phyloP scores from a whole-genome alignment of 2,329 filamentous ascomycete species.

The Scedosporium boydii region DNA sequence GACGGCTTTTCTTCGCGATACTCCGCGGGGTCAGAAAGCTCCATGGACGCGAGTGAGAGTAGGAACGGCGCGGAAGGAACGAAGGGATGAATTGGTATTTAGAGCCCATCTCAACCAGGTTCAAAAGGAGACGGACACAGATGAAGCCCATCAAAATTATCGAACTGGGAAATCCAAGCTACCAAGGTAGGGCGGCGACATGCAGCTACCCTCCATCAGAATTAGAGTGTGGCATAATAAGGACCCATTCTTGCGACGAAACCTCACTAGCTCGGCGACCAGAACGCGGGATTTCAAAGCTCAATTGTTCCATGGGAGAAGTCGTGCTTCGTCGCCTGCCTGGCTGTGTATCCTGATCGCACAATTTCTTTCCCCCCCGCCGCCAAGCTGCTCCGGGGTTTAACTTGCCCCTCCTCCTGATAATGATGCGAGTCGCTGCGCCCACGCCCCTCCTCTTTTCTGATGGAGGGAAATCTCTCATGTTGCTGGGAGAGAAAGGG shows the following conservation, averaged over 20 bases:
- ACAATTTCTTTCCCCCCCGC: neutral
- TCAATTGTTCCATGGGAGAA: neutral
- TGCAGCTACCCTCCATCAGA: neutral
- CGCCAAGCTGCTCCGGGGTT: neutral
- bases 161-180: neutral
- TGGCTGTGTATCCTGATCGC: neutral
- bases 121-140: too few species aligned
- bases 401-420: neutral
- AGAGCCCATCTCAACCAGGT: neutral
- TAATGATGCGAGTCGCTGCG: neutral
- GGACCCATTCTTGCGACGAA: neutral
- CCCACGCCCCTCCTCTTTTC: neutral
- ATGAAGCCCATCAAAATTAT: neutral
- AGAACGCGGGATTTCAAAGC: slow-evolving; percentile 1
- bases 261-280: neutral
- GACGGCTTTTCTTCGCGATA: neutral
- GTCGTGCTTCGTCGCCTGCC: neutral
- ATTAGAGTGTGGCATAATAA: neutral
- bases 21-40: neutral
- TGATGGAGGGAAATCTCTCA: neutral
- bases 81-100: neutral
- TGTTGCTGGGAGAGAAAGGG: neutral
- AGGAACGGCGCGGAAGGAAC: neutral
- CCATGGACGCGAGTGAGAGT: neutral
- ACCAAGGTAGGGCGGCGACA: neutral